Conservation (phyloP, 2,329 filamentous ascomycete genomes). For the Aureobasidium sp. region DNA sequence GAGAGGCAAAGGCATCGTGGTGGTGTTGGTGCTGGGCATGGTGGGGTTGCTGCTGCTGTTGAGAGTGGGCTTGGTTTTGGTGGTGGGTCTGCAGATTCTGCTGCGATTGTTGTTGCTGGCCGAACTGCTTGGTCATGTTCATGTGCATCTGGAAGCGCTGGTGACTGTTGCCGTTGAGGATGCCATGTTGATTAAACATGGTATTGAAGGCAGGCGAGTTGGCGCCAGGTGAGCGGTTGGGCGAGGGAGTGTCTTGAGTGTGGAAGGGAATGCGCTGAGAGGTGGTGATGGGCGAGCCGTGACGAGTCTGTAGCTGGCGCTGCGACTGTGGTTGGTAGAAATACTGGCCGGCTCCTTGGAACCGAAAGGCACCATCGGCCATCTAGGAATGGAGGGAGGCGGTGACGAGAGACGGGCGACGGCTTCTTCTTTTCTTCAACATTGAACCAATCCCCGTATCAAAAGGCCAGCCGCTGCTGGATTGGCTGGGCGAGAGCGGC, state of each 20-base stretch:
- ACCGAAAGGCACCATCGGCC: conserved; percentile 60
- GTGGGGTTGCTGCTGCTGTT: conserved; percentile 45
- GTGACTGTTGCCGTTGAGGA: conserved; percentile 63
- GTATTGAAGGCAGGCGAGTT: conserved; percentile 40
- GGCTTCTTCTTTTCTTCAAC: conserved; percentile 42
- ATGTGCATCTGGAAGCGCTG: conserved; percentile 45
- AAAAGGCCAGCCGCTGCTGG: conserved; percentile 14
- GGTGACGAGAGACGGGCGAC: conserved; percentile 35
- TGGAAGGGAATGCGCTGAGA: conserved; percentile 31
- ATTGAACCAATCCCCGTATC: conserved; percentile 29
- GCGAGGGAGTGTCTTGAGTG: conserved; percentile 46
- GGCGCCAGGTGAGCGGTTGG: conserved; percentile 48
- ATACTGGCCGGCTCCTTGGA: conserved; percentile 53
- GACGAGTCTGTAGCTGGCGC: conserved; percentile 38
- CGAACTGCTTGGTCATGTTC: conserved; percentile 63
- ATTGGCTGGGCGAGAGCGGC: conserved; percentile 3
- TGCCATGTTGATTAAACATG: conserved; percentile 72
- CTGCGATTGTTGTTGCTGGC: conserved; percentile 47
- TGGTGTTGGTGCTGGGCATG: conserved; percentile 41
- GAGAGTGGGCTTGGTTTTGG: conserved; percentile 35
- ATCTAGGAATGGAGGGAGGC: conserved; percentile 45
- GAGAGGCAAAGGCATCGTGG: conserved; percentile 48
- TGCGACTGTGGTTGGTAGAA: conserved; percentile 47
- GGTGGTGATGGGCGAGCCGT: conserved; percentile 38
- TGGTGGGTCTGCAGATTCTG: conserved; percentile 23